A percentile compares a stretch with the other conserved stretches of the same genome.
phyloP scores from a whole-genome alignment of 1,139 yeast genomes.

The Arxiozyma telluris region DNA sequence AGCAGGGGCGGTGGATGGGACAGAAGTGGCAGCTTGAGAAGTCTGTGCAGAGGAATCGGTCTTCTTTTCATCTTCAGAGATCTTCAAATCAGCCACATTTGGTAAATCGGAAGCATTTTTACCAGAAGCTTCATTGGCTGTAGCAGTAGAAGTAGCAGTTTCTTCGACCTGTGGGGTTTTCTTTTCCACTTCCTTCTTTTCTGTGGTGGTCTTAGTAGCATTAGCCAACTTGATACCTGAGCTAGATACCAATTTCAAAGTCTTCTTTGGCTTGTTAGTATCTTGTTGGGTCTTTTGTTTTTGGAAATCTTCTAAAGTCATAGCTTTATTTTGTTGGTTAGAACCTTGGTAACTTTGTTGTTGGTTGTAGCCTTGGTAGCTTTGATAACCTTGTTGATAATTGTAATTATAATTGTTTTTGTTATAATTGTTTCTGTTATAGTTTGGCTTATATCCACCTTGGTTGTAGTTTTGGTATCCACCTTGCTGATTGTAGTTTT shows the following conservation, averaged over 20 bases:
- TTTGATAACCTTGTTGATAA: constrained; percentile 22
- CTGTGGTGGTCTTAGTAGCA: constrained; percentile 40
- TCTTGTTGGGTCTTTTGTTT: constrained; percentile 42
- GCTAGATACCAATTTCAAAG: constrained; percentile 56
- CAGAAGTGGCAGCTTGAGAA: constrained; percentile 4
- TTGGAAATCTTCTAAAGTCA: constrained; percentile 84
- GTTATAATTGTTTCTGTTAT: background rate
- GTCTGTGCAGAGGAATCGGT: constrained; percentile 11
- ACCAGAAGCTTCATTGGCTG: constrained; percentile 4
- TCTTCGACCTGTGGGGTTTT: constrained; percentile 12
- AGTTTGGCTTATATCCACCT: constrained; percentile 10
- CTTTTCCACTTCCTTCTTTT: constrained; percentile 29
- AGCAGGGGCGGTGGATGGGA: constrained; percentile 5
- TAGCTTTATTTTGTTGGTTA: constrained; percentile 42
- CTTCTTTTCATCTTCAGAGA: constrained; percentile 12
- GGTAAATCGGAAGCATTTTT: constrained; percentile 16
- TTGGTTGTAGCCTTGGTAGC: constrained; percentile 20
- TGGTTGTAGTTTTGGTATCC: constrained; percentile 10
- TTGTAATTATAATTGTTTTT: constrained; percentile 16
- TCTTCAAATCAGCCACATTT: constrained; percentile 18
- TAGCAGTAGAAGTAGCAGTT: constrained; percentile 6
- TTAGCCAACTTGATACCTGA: constrained; percentile 62
- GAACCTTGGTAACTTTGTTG: constrained; percentile 13
- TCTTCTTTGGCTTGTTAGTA: constrained; percentile 46
- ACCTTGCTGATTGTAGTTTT: constrained; percentile 14